phyloP scores from a whole-genome alignment of 2,329 filamentous ascomycete species.

The Meredithiella fracta region DNA sequence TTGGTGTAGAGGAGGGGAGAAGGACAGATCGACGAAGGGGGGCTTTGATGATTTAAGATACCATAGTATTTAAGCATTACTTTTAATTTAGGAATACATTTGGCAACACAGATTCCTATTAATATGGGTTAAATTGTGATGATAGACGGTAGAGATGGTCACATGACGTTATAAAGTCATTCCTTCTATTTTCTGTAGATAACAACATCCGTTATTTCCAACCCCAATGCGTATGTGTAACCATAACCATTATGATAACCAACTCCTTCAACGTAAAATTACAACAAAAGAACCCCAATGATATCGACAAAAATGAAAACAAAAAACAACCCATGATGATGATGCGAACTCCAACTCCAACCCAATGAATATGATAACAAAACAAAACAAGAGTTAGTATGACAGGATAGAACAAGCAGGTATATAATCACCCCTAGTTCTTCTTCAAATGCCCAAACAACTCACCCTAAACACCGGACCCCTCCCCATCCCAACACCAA shows the following conservation, averaged over 20 bases:
- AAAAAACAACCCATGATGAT: not conserved
- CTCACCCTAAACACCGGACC: not conserved
- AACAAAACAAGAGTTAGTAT: conserved; percentile 4
- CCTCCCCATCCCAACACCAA: not conserved
- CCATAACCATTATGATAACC: not conserved
- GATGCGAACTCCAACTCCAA: conserved; percentile 1
- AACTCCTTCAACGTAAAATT: not conserved
- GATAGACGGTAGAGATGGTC: too few relatives aligned
- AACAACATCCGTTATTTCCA: not conserved
- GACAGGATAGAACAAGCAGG: too few relatives aligned
- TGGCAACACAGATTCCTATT: too few relatives aligned
- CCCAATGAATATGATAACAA: not conserved
- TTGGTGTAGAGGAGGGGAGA: conserved; percentile 31
- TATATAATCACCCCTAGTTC: not conserved
- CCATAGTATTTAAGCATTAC: not conserved
- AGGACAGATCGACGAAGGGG: not conserved
- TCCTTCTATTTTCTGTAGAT: not conserved
- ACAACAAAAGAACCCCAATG: not conserved
- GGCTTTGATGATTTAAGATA: not conserved
- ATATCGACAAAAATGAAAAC: not conserved
- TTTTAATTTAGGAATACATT: too few relatives aligned
- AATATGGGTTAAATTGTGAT: too few relatives aligned
- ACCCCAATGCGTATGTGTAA: conserved; percentile 4
- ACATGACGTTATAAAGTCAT: too few relatives aligned
- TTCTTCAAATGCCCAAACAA: conserved; percentile 1